A percentile compares a stretch with the other conserved stretches of the same genome.
Conservation (phyloP, 176 grass and related monocot species). For the Coix lacrymajobi region DNA sequence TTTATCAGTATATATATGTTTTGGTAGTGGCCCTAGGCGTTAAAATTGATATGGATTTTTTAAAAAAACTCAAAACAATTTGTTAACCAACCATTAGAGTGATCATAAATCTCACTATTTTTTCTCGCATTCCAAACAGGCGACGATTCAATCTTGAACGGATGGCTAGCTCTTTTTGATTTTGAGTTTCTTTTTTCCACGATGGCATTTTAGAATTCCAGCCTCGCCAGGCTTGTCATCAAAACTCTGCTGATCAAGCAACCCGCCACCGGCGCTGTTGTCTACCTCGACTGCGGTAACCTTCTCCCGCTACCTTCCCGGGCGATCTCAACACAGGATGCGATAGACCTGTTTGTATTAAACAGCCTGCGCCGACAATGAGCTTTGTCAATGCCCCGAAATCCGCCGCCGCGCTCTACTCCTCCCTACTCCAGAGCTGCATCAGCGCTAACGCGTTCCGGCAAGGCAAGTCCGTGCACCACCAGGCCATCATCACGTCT, state of each 20-base stretch:
- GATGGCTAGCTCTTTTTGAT: no score
- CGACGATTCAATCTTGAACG: no score
- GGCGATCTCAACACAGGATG: neutral
- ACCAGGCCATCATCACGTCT: neutral
- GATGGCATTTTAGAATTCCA: no score
- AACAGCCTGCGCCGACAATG: neutral
- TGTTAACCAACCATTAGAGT: no score
- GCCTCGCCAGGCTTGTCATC: no score
- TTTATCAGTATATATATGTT: no score
- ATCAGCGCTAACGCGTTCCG: constrained; percentile 33
- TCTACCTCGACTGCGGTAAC: neutral
- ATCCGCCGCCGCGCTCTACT: constrained; percentile 21
- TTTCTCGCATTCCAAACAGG: no score
- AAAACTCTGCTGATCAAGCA: neutral
- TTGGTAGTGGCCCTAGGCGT: no score
- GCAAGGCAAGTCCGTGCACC: constrained; percentile 46
- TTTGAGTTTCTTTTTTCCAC: no score
- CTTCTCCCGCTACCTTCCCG: neutral
- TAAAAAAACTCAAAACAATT: no score
- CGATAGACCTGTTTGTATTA: neutral
- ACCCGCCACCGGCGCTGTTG: neutral
- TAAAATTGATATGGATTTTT: no score
- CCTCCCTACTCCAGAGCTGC: constrained; percentile 56
- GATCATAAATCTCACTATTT: no score
- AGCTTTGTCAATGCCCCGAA: neutral